phyloP scores from a whole-genome alignment of 495 filamentous ascomycete genomes.

The Neurospora sp. region DNA sequence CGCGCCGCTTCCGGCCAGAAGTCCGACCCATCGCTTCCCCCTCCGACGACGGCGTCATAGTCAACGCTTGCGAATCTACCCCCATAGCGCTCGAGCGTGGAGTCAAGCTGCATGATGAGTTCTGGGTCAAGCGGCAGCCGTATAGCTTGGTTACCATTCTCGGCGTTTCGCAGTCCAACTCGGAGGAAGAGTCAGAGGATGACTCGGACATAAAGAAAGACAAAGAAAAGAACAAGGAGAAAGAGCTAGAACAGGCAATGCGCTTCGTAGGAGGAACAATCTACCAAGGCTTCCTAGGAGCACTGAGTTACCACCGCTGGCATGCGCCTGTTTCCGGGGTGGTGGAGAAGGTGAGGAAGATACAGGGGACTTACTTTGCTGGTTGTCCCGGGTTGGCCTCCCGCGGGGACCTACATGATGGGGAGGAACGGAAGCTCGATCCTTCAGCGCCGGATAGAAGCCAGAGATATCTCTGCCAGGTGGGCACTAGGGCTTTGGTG shows the following conservation, averaged over 20 bases:
- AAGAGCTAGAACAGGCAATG: neutral
- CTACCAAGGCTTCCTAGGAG: constrained; percentile 31
- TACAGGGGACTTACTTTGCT: constrained; percentile 22
- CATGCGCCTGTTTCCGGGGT: constrained; percentile 34
- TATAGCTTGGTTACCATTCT: constrained; percentile 34
- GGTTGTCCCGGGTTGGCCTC: neutral
- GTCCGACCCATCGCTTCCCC: constrained; percentile 27
- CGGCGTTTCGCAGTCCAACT: constrained; percentile 7
- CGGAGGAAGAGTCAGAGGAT: neutral
- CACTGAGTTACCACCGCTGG: constrained; percentile 41
- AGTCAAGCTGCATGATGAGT: constrained; percentile 21
- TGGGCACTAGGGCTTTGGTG: neutral
- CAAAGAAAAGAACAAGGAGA: neutral
- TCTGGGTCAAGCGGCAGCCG: constrained; percentile 38
- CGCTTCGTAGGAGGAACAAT: constrained; percentile 30
- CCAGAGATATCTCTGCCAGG: neutral
- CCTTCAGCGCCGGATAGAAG: neutral
- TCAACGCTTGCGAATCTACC: constrained; percentile 33
- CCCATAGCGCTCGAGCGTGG: neutral
- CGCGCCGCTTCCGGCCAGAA: constrained; percentile 27
- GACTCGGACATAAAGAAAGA: neutral
- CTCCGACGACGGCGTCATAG: constrained; percentile 22
- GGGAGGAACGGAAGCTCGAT: neutral
- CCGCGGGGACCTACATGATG: neutral
- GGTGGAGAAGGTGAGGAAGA: constrained; percentile 22